Evolutionary conservation across 192 early-diverging fungal genomes (phyloP), one percentile per base, ranked within the genome.

Genomic region (Podila clonocystis): DNA sequence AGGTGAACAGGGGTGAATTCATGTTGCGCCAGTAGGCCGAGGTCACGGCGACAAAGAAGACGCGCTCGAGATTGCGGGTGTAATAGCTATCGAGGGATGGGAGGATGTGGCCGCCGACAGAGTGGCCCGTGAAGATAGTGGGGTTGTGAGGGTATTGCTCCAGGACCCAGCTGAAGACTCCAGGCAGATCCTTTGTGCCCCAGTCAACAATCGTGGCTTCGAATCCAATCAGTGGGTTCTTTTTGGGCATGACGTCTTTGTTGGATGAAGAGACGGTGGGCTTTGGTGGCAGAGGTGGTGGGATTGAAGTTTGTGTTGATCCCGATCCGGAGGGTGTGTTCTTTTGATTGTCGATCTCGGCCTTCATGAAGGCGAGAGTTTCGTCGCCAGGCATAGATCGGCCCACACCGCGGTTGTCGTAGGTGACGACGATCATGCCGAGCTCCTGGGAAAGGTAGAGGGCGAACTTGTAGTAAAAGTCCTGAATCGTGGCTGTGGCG

Each of bases 381-480:
- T 80, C 70, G 19, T 19, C 48, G 6, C 58, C 62, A 31, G 77
- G 77, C 62, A 80, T 68, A 30, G 77, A 80, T 68, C 70, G 77
- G 41, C 77, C 77, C 4, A 80, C 67, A 34, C 77, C 77, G 0
- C 77, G 65, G 55, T 69, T 80, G 30, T 80, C 77, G 22, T 80
- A 80, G 5, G 77, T 73, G 34, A 80, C 33, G 28, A 80, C 77
- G 26, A 80, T 65, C 62, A 80, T 69, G 13, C 77, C 77, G 17
- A 80, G 77, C 31, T 80, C 77, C 28, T 73, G 77, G 0, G 77
- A 80, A 33, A 80, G 70, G 31, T 80, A 80, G 24, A 55, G 20
- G 24, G 77, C 77, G 55, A 80, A 80, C 49, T 80, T 80, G 63
- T 69, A 80, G 38, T 80, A 80, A 30, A 65, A 80, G 28, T 80